Conservation (phyloP, 2,329 filamentous ascomycete species). For the Fusarium secorum region DNA sequence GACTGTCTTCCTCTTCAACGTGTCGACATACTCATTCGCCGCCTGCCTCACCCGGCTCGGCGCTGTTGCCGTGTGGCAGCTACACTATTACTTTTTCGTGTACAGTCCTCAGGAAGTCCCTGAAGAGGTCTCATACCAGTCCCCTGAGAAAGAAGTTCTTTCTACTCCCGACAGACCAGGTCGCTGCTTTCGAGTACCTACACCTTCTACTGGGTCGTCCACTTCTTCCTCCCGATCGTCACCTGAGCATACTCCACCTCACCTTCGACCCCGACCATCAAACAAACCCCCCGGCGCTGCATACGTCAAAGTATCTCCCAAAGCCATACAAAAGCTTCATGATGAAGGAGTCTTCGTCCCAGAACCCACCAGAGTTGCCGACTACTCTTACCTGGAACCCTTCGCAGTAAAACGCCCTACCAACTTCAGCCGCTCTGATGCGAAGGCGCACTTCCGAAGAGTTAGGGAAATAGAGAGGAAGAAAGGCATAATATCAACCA, state of each 20-base stretch:
- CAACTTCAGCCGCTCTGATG: background rate
- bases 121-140: background rate
- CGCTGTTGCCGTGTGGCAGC: constrained; percentile 4
- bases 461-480: background rate
- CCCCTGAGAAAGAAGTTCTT: background rate
- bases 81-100: constrained; percentile 6
- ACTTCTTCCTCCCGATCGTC: background rate
- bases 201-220: constrained; percentile 5
- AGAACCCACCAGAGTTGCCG: background rate
- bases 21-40: constrained; percentile 6
- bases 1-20: background rate
- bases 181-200: background rate
- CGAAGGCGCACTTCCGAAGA: background rate
- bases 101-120: background rate
- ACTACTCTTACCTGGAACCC: constrained; percentile 1
- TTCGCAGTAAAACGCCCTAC: background rate
- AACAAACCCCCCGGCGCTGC: constrained; percentile 20
- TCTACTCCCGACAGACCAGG: background rate
- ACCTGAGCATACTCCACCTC: background rate
- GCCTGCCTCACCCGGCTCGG: background rate
- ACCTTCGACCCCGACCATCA: background rate
- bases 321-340: constrained; percentile 15
- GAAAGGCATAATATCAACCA: background rate
- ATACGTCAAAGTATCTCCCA: constrained; percentile 25
- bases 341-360: background rate